Evolutionary conservation across 2,329 filamentous ascomycete species (phyloP), one percentile per base, ranked within the genome.

Genomic region (Ciborinia camelliae): DNA sequence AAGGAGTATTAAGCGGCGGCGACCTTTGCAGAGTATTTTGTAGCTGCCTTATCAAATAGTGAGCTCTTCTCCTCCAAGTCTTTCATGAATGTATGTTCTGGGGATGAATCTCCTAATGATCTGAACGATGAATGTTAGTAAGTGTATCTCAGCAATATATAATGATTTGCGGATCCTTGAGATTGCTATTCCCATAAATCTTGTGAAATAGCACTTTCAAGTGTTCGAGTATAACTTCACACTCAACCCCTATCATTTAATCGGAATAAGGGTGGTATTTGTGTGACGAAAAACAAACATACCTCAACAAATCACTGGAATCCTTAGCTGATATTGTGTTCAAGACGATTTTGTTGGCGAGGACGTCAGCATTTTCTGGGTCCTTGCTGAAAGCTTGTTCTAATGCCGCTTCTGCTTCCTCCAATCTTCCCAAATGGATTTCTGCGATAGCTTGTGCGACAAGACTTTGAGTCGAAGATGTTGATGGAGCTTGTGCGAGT

Each of bases 361-460:
- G 86, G 26, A 90, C 88, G 68, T 93, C 88, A 8, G 86, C 81
- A 67, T 90, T 86, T 64, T 84, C 81, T 2, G 89, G 85, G 67
- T 94, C 87, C 76, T 91, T 88, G 74, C 88, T 82, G 62, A 95
- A 71, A 0, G 92, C 93, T 77, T 94, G 86, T 69, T 94, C 86
- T 68, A 98, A 79, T 4, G 93, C 94, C 23, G 89, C 86, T 78
- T 97, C 91, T 0, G 94, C 92, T 81, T 98, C 95, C 68, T 95
- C 92, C 48, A 90, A 79, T 57, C 95, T 86, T 59, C 92, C 93
- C 35, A 98, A 86, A 75, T 98, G 95, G 62, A 98, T 80, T 77
- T 99, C 94, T 30, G 91, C 90, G 32, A 98, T 87, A 32, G 93
- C 94, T 79, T 98, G 95, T 26, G 91, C 89, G 67, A 97, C 86